Base-by-base conservation (phyloP, 2,329 filamentous ascomycete species). In the Cercospora sojina region DNA sequence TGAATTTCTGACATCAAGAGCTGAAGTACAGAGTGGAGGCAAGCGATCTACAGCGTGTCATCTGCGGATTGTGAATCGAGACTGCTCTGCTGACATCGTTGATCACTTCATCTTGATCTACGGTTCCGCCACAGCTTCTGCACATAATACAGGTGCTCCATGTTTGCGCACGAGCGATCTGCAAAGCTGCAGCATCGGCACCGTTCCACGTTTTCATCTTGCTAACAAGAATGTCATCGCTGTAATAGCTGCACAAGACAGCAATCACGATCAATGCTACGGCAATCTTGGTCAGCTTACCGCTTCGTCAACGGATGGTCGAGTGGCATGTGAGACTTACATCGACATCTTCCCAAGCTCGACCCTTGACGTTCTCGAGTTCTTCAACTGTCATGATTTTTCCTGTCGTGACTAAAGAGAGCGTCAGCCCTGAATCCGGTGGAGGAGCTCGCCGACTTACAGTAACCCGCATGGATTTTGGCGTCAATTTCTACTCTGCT, bases 401-500 rank as follows among this genome's bases (percentile, higher is more conserved):
- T 59, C 93, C 94, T 12, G 90, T 92, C 6, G 94, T 97, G 78
- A 97, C 81, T 83, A 72, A 53, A 38, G 59, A 38, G 27, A 62
- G 69, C 25, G 60, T 74, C 65, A 74, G 71, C 63, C 9, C 4
- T 27, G 25, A 27, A 27, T 27, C 3, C 25, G 35, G 49, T 23
- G 23, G 56, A 38, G n/a, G 58, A 35, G n/a, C 59, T 32, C 31
- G 31, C 29, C 10, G 23, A 69, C 70, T 70, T 60, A 72, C 70
- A 89, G 76, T 89, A 89, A 23, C 88, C 95, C 67, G 94, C 93
- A 73, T 94, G 95, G 77, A 98, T 97, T 83, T 98, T 98, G 66
- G 95, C 95, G 79, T 98, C 95, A 76, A 98, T 99, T 80, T 99
- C 95, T n/a, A 98, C 95, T 71, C 94, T 86, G 62, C 93, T 96